phyloP scores from a whole-genome alignment of 805 yeast species.

The Saccharomycopsis sp. region DNA sequence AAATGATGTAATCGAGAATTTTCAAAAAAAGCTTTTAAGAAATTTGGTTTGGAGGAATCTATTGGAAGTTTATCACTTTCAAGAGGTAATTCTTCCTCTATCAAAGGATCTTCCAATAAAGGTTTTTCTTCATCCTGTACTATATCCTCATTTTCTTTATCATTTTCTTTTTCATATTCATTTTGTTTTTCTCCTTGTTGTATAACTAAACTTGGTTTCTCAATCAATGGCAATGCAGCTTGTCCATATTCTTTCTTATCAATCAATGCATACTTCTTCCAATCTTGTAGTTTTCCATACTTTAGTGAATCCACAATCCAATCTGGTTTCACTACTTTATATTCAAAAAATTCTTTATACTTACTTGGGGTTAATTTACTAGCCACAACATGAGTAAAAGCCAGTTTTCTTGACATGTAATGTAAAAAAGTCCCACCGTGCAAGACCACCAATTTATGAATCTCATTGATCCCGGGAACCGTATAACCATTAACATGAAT shows the following conservation, averaged over 20 bases:
- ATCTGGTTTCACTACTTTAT: constrained; percentile 67
- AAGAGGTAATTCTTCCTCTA: not conserved
- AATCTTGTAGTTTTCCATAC: constrained; percentile 38
- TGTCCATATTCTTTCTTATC: constrained; percentile 47
- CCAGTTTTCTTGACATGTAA: constrained; percentile 56
- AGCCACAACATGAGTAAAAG: constrained; percentile 80
- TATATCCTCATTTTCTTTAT: constrained; percentile 6
- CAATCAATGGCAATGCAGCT: constrained; percentile 25
- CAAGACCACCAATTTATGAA: constrained; percentile 59
- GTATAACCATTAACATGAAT: constrained; percentile 89
- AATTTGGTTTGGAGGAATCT: constrained; percentile 71
- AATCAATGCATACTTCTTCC: constrained; percentile 57
- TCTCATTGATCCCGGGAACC: constrained; percentile 59
- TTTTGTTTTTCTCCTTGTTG: not conserved
- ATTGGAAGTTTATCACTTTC: constrained; percentile 18
- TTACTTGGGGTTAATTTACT: constrained; percentile 71
- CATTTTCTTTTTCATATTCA: not conserved
- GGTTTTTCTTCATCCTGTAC: too few species aligned
- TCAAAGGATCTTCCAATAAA: not conserved
- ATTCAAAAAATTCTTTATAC: constrained; percentile 48
- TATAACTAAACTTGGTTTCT: not conserved
- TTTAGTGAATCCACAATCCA: constrained; percentile 70
- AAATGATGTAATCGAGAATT: constrained; percentile 83
- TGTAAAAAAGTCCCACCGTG: constrained; percentile 77
- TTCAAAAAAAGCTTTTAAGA: constrained; percentile 59